These are phyloP conservation scores for Aspergillus tamarii DNA, from an alignment of 2,329 filamentous ascomycete species.

Conservation along the genomic window DNA sequence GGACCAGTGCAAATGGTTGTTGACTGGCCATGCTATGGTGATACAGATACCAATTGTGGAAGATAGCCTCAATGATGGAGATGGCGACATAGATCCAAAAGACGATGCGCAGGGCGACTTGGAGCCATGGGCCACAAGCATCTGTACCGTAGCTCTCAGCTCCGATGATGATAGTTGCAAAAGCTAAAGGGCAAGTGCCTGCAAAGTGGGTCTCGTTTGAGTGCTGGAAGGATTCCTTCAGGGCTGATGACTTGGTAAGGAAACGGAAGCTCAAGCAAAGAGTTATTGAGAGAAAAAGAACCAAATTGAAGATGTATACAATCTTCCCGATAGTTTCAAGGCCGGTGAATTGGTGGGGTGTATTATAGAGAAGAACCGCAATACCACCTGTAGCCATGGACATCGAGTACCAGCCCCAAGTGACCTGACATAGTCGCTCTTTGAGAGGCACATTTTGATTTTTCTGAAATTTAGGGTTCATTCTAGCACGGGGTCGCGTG, in stretches of 20 bases:
- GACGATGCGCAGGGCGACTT: conserved; percentile 59
- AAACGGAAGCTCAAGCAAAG: conserved; percentile 61
- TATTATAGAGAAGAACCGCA: conserved; percentile 60
- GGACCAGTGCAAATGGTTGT: neutral
- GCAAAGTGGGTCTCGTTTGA: conserved; percentile 69
- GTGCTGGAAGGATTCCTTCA: conserved; percentile 60
- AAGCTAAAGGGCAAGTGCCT: conserved; percentile 55
- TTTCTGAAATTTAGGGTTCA: neutral
- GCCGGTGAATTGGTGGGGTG: conserved; percentile 65
- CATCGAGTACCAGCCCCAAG: conserved; percentile 70
- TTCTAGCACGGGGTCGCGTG: neutral
- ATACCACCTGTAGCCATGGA: conserved; percentile 75
- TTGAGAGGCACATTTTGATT: neutral
- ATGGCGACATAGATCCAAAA: conserved; percentile 71
- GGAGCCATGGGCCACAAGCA: conserved; percentile 57
- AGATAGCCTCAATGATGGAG: conserved; percentile 14
- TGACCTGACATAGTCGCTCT: conserved; percentile 47
- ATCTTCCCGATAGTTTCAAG: conserved; percentile 64
- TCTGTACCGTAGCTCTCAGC: conserved; percentile 66
- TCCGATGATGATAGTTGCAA: conserved; percentile 67
- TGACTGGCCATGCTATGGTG: conserved; percentile 8
- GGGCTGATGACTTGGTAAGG: conserved; percentile 51
- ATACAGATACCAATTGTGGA: conserved; percentile 9
- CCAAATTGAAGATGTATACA: conserved; percentile 67
- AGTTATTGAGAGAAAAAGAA: conserved; percentile 61